These are phyloP conservation scores for Haematococcus lacustris DNA, from an alignment of 139 green algal species.

Conservation along the genomic window DNA sequence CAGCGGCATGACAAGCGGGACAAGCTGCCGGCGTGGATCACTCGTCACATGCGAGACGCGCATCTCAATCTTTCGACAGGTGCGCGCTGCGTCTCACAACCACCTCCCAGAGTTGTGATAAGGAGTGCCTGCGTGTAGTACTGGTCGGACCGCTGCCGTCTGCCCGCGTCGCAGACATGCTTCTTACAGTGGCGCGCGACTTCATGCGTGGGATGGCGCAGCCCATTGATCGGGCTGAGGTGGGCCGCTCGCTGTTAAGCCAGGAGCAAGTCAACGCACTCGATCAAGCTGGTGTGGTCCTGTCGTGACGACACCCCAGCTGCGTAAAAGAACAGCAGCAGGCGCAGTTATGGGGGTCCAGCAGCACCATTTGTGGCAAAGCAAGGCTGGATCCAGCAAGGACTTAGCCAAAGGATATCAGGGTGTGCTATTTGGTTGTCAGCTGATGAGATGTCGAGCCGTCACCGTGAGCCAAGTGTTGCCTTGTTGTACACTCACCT, in stretches of 20 bases:
- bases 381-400: too few relatives aligned
- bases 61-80: slow-evolving; percentile 90
- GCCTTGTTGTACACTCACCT: too few relatives aligned
- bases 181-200: slow-evolving; percentile 77
- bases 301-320: background rate
- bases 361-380: too few relatives aligned
- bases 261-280: slow-evolving; percentile 42
- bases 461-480: too few relatives aligned
- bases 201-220: slow-evolving; percentile 94
- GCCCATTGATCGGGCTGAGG: slow-evolving; percentile 58
- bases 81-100: too few relatives aligned
- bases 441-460: too few relatives aligned
- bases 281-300: background rate
- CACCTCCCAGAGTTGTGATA: too few relatives aligned
- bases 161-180: slow-evolving; percentile 62
- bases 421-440: too few relatives aligned
- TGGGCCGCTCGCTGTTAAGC: slow-evolving; percentile 67
- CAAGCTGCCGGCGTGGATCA: slow-evolving; percentile 95
- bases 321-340: too few relatives aligned
- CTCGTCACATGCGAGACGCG: slow-evolving; percentile 75
- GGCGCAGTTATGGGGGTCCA: too few relatives aligned
- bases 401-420: too few relatives aligned
- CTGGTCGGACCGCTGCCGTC: too few relatives aligned
- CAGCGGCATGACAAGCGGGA: slow-evolving; percentile 94
- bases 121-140: background rate